Base-by-base conservation (phyloP, 345 rosid species). In the Xanthoceras sorbifolium region DNA sequence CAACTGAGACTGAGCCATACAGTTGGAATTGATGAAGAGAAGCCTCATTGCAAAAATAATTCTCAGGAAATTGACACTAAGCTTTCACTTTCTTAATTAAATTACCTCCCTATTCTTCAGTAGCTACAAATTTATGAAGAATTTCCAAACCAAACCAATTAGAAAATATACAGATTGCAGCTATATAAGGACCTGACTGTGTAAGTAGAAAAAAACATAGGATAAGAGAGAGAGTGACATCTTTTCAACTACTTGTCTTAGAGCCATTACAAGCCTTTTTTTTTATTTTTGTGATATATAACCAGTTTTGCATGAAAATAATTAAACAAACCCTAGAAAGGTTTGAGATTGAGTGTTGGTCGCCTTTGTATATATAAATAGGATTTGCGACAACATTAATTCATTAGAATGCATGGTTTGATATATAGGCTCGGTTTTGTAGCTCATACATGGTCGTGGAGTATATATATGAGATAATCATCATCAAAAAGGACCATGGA, bases 31-130 rank as follows among this genome's bases (percentile, higher is more conserved):
- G 80, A 80, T 14, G 82, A 80, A 1, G 79, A 67, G 23, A 82
- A 76, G 63, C 48, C 31, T 68, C 78, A 72, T 7, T 59, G 65
- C 69, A 79, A 78, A 70, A 75, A n/a, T n/a, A n/a, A 77, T 72
- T 55, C 59, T 65, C 75, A 78, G 8, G 86, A 78, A 60, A 85
- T 85, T 44, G 82, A 77, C 82, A 87, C 90, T 28, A 74, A 72
- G 70, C 89, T 87, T 76, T 72, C 87, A 15, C 90, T 89, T 76
- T 87, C 88, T 70, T 86, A 80, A 61, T 5, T 29, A 22, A 67
- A 64, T 4, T 12, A 29, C 26, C 26, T 64, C 65, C 46, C 12
- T 50, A 3, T 32, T 46, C 63, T 15, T 14, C 48, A n/a, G 4
- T 25, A 2, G 57, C 10, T 31, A 67, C 22, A 25, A 67, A 67